Evolutionary conservation across 306 rosid genomes (phyloP), one percentile per base, ranked within the genome.

Genomic region (Acacia crassicarpa): DNA sequence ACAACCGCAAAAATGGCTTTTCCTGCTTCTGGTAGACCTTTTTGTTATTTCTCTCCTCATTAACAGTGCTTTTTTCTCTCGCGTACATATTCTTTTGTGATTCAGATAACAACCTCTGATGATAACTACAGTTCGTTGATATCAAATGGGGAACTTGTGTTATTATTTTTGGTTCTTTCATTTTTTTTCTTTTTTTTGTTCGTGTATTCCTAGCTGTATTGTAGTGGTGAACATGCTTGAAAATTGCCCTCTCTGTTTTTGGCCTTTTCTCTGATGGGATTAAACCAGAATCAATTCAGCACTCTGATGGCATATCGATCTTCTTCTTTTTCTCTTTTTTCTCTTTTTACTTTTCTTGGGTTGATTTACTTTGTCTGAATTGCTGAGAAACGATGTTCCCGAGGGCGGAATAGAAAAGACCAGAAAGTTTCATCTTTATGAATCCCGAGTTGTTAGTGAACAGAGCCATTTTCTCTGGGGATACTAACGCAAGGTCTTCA

Each of bases 21-120:
- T 72, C 81, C 12, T 84, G 89, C 77, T 69, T 81, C 82, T 83
- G 89, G 85, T 86, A 86, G 61, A 73, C 66, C 35, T 23, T 20
- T 25, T 7, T 16, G 9, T 23, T 68, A 27, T 23, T 51, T 73
- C 8, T 20, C 38, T 58, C 38, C 0, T 4, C 38, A 19, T 48
- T 30, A 22, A 20, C 51, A 11, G 65, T 22, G 13, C 27, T 40
- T 16, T 22, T 22, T 45, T 51, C 16, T 6, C 51, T 53, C 32
- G n/a, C 40, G 48, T 72, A 25, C 4, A 65, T 53, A n/a, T 59
- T 67, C 66, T 27, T 72, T 48, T 61, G 63, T 38, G 15, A 66
- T 46, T 41, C 6, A 58, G 30, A 22, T 58, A 15, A 17, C 30
- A 14, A 14, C 62, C 75, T 80, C 77, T 32, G 38, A 15, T 51